Conservation (phyloP, 352 stramenopile genomes). For the Pythium myriotylum region DNA sequence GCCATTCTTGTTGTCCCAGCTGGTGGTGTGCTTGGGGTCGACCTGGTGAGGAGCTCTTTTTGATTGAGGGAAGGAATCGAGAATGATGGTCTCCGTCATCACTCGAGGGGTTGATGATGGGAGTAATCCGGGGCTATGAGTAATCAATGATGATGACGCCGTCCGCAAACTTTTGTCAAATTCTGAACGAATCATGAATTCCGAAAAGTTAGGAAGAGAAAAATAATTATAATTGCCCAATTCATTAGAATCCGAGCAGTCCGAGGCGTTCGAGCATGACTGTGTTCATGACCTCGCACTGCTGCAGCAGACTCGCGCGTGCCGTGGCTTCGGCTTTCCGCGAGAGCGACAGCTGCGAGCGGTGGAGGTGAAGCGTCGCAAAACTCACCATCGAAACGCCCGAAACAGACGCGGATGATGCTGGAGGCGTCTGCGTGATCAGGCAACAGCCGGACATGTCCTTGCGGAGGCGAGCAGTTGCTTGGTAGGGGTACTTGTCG, state of each 20-base stretch:
- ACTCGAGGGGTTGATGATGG: neutral
- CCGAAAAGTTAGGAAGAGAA: no score
- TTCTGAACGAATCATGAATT: no score
- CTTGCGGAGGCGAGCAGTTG: neutral
- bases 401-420: neutral
- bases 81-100: no score
- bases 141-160: no score
- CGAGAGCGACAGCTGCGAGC: neutral
- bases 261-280: slow-evolving; percentile 11
- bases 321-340: neutral
- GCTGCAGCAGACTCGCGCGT: neutral
- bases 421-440: slow-evolving; percentile 5
- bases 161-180: no score
- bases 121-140: no score
- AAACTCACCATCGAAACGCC: neutral
- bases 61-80: no score
- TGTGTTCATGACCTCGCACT: neutral
- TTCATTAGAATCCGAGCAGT: no score
- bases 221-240: no score
- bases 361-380: neutral
- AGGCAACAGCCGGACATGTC: neutral
- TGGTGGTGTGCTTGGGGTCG: no score
- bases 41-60: no score
- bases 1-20: neutral
- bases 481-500: slow-evolving; percentile 14